phyloP scores from a whole-genome alignment of 129 eudicot species.

The Saposhnikovia divaricata region DNA sequence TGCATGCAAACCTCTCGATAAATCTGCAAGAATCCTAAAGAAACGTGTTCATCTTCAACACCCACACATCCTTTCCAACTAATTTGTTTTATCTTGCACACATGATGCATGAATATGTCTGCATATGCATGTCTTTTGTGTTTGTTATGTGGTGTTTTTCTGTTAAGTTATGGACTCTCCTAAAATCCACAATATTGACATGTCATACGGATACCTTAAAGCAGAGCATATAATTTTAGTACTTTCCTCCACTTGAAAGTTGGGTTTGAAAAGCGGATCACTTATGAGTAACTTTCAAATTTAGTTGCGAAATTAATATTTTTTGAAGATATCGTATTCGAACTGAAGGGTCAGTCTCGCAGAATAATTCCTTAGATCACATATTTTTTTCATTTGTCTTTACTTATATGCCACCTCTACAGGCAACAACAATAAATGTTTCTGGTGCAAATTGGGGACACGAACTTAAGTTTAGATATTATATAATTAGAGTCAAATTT shows the following conservation, averaged over 20 bases:
- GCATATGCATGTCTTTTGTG: neutral
- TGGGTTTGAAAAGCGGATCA: no score
- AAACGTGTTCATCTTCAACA: neutral
- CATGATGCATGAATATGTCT: neutral
- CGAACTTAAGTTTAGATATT: neutral
- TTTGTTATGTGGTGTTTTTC: neutral
- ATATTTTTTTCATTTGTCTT: neutral
- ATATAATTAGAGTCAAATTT: neutral
- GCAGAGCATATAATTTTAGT: neutral
- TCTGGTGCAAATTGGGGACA: neutral
- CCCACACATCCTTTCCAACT: neutral
- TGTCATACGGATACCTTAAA: no score
- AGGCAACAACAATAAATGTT: neutral
- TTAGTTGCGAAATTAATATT: no score
- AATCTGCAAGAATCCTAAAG: no score
- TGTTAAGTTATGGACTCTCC: neutral
- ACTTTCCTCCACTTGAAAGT: no score
- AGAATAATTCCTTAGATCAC: neutral
- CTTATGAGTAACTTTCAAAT: no score
- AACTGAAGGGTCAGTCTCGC: neutral
- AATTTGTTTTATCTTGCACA: neutral
- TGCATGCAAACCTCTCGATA: no score
- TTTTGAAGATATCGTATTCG: neutral
- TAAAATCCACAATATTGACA: neutral
- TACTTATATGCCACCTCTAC: neutral